Base-by-base conservation (phyloP, 768 basidiomycete species). In the Mycena polygramma region DNA sequence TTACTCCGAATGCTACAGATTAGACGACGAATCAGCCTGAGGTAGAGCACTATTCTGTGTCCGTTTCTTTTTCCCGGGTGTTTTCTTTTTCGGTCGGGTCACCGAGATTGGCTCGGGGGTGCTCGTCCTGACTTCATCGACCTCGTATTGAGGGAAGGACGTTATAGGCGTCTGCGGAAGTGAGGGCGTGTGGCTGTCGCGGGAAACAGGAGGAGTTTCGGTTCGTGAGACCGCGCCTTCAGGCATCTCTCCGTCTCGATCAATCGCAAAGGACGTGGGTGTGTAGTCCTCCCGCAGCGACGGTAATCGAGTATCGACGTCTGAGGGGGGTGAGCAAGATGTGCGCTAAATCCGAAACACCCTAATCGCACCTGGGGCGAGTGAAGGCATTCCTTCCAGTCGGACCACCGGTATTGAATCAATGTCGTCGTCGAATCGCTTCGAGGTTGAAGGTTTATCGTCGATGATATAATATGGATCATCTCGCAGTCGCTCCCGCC, bases 391-490 rank as follows among this genome's bases (percentile, higher is more conserved):
- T 67, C 87, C 90, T 49, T 97, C 94, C 54, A 99, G 81, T 69
- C 84, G 88, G 37, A 98, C 94, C 26, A 99, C 89, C 0, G 97
- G 97, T 80, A 99, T 98, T 11, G 91, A 89, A 74, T 98, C 96
- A n/a, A 98, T 73, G 76, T 98, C 95, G 15, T 89, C 87, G 10
- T 80, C 70, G 30, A 68, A 60, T 35, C 77, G 71, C 63, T 80
- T 83, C 72, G 84, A 77, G 19, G 68, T 62, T 35, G 72, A 69
- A 35, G 88, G 83, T 63, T 78, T 81, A 49, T 89, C 88, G 72
- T 94, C 92, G 46, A 91, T 85, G 72, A 98, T 91, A 79, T 98
- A 97, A 81, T 96, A 98, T 6, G 97, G 96, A 77, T 99, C 96
- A 71, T 95, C 94, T 48, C 89, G 89, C 71, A 91, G 84, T 68